Base-by-base conservation (phyloP, 352 stramenopile genomes). In the Phytophthora aleatoria region DNA sequence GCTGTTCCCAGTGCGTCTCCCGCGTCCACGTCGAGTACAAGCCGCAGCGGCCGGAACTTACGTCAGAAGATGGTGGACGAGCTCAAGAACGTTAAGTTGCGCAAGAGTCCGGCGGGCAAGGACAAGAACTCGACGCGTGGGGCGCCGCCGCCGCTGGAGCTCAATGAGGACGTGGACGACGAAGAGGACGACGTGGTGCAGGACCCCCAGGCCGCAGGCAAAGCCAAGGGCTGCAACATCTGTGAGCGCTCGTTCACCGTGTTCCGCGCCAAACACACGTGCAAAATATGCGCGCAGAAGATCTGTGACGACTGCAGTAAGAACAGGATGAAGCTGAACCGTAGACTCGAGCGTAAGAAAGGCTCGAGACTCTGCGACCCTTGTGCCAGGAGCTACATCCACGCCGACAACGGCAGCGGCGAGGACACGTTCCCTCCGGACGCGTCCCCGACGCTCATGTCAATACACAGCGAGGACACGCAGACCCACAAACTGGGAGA, bases 281-380 rank as follows among this genome's bases (percentile, higher is more conserved):
- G 86, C 61, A 89, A 90, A 64, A 58, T 89, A 4, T 94, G 86
- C 56, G 52, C 66, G 35, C 70, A 77, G 42, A 87, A 87, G 60
- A 85, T 92, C 49, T 94, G 86, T 56, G 85, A 94, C 50, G 82
- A 92, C 73, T 94, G 86, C 69, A 92, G 82, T 63, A 90, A 91
- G 71, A 94, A 85, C 67, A 67, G 86, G 33, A 77, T 91, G 55
- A 91, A 92, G 64, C 73, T 90, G 11, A 73, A 94, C 54, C 75
- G 79, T 12, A 66, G 81, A 3, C 65, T 90, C 0, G 84, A 92
- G 67, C 71, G 84, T 24, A 87, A 90, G 49, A 86, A 85, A 45
- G 85, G 86, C 31, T 91, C 83, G 42, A 65, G 86, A 26, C 66
- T 94, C 1, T 94, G 86, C 36, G 81, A 94, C 47, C 72, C 75